Conservation (phyloP, 129 eudicot genomes). For the Helianthus tuberosus region DNA sequence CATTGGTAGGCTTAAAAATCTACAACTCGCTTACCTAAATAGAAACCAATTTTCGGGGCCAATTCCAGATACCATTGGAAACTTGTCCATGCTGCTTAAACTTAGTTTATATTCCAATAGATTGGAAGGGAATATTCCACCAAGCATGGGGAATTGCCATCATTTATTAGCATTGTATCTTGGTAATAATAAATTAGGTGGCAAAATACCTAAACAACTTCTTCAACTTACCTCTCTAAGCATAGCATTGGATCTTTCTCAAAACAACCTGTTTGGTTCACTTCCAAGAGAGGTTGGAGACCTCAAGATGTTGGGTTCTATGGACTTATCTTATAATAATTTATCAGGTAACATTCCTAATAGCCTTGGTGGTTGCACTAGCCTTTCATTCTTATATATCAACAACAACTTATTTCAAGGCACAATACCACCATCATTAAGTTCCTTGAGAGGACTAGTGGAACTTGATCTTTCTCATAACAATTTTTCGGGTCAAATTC, state of each 20-base stretch:
- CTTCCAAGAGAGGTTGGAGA: slow-evolving; percentile 18
- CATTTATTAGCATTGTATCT: not conserved
- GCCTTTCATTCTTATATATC: slow-evolving; percentile 14
- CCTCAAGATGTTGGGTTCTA: not conserved
- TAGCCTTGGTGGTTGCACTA: slow-evolving; percentile 24
- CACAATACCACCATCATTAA: slow-evolving; percentile 11
- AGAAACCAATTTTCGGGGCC: not conserved
- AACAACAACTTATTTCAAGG: slow-evolving; percentile 23
- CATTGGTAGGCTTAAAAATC: slow-evolving; percentile 15
- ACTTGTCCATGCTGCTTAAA: not conserved
- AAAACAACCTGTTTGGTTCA: slow-evolving; percentile 4
- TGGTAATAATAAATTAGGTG: slow-evolving; percentile 7
- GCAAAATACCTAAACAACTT: slow-evolving; percentile 13
- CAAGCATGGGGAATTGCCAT: slow-evolving; percentile 1
- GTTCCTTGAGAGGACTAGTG: slow-evolving; percentile 24
- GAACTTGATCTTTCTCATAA: slow-evolving; percentile 33
- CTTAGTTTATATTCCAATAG: not conserved
- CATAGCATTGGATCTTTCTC: not conserved
- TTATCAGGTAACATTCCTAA: slow-evolving; percentile 20
- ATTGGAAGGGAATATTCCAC: not conserved
- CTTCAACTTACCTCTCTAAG: slow-evolving; percentile 14
- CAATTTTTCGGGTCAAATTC: slow-evolving; percentile 41
- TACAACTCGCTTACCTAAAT: not conserved
- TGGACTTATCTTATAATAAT: slow-evolving; percentile 22
- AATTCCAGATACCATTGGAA: slow-evolving; percentile 15